Evolutionary conservation across 2,329 filamentous ascomycete genomes (phyloP), one percentile per base, ranked within the genome.

Genomic region (Leptographium lundbergii): DNA sequence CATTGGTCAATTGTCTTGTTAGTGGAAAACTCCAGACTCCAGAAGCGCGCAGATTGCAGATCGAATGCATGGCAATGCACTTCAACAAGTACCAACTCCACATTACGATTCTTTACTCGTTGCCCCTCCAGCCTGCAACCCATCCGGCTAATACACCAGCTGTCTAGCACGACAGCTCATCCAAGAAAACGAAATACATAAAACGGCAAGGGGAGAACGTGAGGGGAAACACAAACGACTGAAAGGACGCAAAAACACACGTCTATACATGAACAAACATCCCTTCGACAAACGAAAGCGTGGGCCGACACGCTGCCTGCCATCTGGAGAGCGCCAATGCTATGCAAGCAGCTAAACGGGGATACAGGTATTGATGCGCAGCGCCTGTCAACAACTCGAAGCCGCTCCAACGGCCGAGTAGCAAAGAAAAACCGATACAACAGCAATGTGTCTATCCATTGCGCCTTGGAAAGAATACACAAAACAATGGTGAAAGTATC

Each of bases 311-410:
- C 24, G 17, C 24, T 13, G 22, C 5, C 32, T 45, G 36, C 5
- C 53, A 42, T 34, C 42, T 50, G 55, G 19, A 56, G 45, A 56
- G 57, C 51, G 57, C 57, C 57, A 58, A 55, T 58, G 57, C 57
- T 58, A 58, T 58, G 57, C 57, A 58, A 54, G 25, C 39, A 47
- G 27, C 45, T 11, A 32, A 25, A 22, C 27, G 29, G 36, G 19
- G 5, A 29, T 24, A n/a, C 10, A 34, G 7, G 10, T 10, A 22
- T 7, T 5, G 19, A 17, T 24, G 14, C 36, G 36, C 14, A 13
- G 36, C 14, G 36, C 3, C 6, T 39, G 36, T 39, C 36, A 17
- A 39, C 14, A 39, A 13, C 36, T 39, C 36, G 14, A 39, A 6
- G 34, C 34, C 34, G 34, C 13, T 36, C 34, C 10, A 42, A 29